Evolutionary conservation across 2,329 filamentous ascomycete species (phyloP).

Genomic region (Hymenoscyphus occultus): DNA sequence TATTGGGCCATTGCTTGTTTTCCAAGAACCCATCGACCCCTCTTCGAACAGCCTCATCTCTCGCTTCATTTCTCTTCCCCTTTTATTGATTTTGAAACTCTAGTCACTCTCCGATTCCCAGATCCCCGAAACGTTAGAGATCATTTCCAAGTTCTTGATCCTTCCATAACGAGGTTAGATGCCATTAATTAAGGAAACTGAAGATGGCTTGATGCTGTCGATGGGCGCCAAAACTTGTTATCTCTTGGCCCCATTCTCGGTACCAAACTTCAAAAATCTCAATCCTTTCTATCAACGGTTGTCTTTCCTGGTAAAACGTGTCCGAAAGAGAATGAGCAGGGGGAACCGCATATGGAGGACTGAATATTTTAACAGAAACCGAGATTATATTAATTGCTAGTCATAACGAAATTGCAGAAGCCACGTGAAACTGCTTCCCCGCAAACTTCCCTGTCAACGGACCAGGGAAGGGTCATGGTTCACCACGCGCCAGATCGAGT

Average conservation of each 20-base stretch:
- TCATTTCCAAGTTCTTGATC: background rate
- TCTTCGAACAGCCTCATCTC: background rate
- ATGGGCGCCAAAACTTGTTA: background rate
- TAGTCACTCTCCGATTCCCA: background rate
- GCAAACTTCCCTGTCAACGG: background rate
- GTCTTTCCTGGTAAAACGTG: conserved; percentile 2
- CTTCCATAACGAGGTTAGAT: background rate
- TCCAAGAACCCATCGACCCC: background rate
- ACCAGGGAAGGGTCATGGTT: background rate
- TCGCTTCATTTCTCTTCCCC: background rate
- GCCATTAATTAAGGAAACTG: background rate
- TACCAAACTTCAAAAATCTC: background rate
- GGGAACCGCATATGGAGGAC: background rate
- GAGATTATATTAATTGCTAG: conserved; percentile 6
- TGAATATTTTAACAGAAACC: conserved; percentile 4
- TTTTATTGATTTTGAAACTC: background rate
- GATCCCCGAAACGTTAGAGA: background rate
- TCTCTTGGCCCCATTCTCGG: background rate
- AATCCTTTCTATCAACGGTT: background rate
- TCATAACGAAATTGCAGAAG: conserved; percentile 2
- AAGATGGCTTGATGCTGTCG: background rate
- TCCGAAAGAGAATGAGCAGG: background rate
- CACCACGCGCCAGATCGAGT: background rate
- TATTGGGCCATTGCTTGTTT: background rate
- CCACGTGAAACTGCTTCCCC: conserved; percentile 6